Conservation (phyloP, 768 basidiomycete genomes). For the Lactifluus rugatus region DNA sequence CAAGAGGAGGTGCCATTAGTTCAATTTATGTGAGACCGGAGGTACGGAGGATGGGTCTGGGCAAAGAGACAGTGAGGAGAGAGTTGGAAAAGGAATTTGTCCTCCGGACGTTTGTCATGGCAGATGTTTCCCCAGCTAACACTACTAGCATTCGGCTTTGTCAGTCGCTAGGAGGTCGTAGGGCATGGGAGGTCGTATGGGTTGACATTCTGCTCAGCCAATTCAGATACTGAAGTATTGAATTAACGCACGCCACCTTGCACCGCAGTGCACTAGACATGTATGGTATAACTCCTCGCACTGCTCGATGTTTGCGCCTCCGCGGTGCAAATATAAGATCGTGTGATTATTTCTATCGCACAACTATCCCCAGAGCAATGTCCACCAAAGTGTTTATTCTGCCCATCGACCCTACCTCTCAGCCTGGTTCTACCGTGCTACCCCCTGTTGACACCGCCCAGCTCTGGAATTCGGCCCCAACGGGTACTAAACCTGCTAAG, state of each 20-base stretch:
- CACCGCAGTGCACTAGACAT: too few relatives aligned
- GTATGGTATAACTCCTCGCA: not conserved
- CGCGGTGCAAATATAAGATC: constrained; percentile 1
- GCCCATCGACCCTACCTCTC: constrained; percentile 42
- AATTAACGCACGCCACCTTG: too few relatives aligned
- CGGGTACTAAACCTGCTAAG: constrained; percentile 36
- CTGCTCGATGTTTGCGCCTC: constrained; percentile 3
- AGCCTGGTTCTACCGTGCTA: constrained; percentile 25
- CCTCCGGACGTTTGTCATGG: not conserved
- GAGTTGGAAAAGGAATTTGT: not conserved
- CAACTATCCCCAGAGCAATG: constrained; percentile 16
- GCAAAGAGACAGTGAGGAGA: constrained; percentile 7
- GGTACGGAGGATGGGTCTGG: not conserved
- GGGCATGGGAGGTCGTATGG: not conserved
- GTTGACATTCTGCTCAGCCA: not conserved
- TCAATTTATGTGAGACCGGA: constrained; percentile 13
- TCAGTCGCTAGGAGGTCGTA: not conserved
- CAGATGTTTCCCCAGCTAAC: not conserved
- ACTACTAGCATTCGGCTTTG: not conserved
- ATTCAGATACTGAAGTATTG: not conserved
- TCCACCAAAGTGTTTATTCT: constrained; percentile 53
- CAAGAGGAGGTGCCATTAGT: constrained; percentile 5
- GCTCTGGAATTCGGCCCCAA: constrained; percentile 46
- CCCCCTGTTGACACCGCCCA: constrained; percentile 35
- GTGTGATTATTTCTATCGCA: constrained; percentile 16